A percentile compares a stretch with the other conserved stretches of the same genome.
Evolutionary conservation across 106 monocot species (phyloP).

Genomic region (Cymbidium sinense): DNA sequence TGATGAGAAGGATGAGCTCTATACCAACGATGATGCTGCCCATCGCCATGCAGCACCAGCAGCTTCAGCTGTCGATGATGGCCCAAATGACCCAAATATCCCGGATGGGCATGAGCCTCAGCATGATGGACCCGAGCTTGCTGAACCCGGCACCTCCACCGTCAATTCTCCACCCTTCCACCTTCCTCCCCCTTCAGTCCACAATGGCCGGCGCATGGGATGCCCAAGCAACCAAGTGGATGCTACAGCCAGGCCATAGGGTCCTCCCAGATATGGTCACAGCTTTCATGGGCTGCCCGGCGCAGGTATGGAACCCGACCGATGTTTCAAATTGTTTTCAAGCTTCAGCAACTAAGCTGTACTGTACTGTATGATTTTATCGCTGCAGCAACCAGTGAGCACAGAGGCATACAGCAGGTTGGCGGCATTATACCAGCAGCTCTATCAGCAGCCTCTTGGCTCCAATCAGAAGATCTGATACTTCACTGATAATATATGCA

Average conservation of each 20-base stretch:
- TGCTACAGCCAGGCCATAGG: constrained; percentile 3
- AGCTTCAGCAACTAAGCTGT: neutral
- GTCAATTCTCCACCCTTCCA: constrained; percentile 3
- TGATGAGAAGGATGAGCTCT: constrained; percentile 38
- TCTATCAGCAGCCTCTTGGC: constrained; percentile 14
- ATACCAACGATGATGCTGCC: constrained; percentile 70
- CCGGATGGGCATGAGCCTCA: constrained; percentile 35
- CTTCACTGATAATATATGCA: no score
- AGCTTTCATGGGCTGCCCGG: constrained; percentile 33
- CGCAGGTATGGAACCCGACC: constrained; percentile 30
- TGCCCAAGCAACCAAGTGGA: constrained; percentile 7
- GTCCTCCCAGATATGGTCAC: constrained; percentile 29
- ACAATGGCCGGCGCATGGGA: constrained; percentile 3
- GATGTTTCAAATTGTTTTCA: neutral
- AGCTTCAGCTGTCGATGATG: constrained; percentile 56
- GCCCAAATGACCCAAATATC: constrained; percentile 55
- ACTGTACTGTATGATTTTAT: neutral
- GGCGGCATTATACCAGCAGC: constrained; percentile 46
- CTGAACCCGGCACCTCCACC: constrained; percentile 11
- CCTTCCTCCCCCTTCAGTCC: constrained; percentile 13
- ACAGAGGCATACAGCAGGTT: constrained; percentile 53
- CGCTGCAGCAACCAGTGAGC: constrained; percentile 29
- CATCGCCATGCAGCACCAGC: constrained; percentile 41
- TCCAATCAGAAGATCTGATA: neutral
- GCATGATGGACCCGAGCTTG: constrained; percentile 29